These are phyloP conservation scores for Alloascoidea hylecoeti DNA, from an alignment of 805 yeast genomes.

Conservation along the genomic window DNA sequence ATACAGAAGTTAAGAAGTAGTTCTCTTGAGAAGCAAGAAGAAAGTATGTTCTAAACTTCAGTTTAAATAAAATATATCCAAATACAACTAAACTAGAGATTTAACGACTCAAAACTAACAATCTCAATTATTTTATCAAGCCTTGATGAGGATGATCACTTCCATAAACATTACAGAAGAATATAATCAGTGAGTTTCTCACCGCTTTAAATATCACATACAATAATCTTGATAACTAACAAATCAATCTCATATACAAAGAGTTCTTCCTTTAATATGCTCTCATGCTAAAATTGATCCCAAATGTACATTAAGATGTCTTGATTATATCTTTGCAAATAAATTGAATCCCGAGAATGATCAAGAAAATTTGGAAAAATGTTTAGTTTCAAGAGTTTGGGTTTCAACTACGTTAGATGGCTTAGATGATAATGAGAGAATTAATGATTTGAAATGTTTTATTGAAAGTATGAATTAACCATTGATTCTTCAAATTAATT, in stretches of 20 bases:
- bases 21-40: not conserved
- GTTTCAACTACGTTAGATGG: not conserved
- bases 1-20: not conserved
- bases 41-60: not conserved
- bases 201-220: too few species aligned
- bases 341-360: slow-evolving; percentile 1
- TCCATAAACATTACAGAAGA: not conserved
- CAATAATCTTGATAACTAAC: too few species aligned
- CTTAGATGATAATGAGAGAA: not conserved
- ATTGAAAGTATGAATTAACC: not conserved
- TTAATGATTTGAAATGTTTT: not conserved
- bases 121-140: not conserved
- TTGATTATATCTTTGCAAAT: slow-evolving; percentile 1
- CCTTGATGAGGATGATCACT: not conserved
- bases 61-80: too few species aligned
- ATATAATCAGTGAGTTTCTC: too few species aligned
- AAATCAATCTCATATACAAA: not conserved
- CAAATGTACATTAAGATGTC: not conserved
- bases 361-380: not conserved
- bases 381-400: not conserved
- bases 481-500: not conserved
- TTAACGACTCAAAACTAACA: too few species aligned
- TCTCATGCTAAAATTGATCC: not conserved
- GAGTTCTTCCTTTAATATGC: not conserved
- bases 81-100: too few species aligned